Percentiles rank a stretch among this genome's conserved stretches.
Evolutionary conservation across 2,329 filamentous ascomycete genomes (phyloP).

Genomic region (Fusarium avenaceum): DNA sequence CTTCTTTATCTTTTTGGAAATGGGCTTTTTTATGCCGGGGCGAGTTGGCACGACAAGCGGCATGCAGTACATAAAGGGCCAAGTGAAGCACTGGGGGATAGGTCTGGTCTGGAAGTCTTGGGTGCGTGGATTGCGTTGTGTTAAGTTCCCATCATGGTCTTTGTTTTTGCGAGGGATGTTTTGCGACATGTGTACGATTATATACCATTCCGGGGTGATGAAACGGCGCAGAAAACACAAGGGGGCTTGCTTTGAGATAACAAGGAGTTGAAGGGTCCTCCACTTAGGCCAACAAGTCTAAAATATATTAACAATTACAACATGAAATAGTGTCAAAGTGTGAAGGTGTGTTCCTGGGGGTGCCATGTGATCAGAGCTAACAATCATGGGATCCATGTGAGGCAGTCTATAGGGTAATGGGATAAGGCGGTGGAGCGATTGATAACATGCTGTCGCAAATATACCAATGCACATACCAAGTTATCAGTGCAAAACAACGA

Average conservation of each 20-base stretch:
- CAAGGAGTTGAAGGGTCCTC: conserved; percentile 24
- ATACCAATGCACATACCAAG: too few relatives aligned
- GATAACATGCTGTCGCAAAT: too few relatives aligned
- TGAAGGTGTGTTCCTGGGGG: too few relatives aligned
- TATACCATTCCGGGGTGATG: conserved; percentile 41
- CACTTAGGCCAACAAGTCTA: conserved; percentile 17
- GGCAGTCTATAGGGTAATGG: too few relatives aligned
- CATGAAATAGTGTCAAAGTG: background rate
- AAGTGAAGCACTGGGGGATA: conserved; percentile 10
- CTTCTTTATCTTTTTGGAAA: conserved; percentile 20
- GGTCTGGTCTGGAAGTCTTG: conserved; percentile 9
- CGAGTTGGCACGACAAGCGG: background rate
- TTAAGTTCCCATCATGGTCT: conserved; percentile 17
- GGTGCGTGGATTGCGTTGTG: conserved; percentile 12
- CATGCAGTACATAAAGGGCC: conserved; percentile 5
- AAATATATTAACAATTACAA: conserved; percentile 19
- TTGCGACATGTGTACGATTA: conserved; percentile 40
- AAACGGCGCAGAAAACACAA: conserved; percentile 40
- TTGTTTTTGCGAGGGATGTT: conserved; percentile 14
- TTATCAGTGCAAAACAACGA: too few relatives aligned
- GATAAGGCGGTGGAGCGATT: too few relatives aligned
- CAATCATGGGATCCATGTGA: background rate
- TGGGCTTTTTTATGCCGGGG: conserved; percentile 2
- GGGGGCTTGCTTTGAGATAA: conserved; percentile 28
- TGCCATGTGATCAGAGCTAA: background rate